Percentiles rank a stretch among this genome's conserved stretches.
These are phyloP conservation scores for Dissophora globulifera DNA, from an alignment of 192 early-diverging fungal species.

Conservation along the genomic window DNA sequence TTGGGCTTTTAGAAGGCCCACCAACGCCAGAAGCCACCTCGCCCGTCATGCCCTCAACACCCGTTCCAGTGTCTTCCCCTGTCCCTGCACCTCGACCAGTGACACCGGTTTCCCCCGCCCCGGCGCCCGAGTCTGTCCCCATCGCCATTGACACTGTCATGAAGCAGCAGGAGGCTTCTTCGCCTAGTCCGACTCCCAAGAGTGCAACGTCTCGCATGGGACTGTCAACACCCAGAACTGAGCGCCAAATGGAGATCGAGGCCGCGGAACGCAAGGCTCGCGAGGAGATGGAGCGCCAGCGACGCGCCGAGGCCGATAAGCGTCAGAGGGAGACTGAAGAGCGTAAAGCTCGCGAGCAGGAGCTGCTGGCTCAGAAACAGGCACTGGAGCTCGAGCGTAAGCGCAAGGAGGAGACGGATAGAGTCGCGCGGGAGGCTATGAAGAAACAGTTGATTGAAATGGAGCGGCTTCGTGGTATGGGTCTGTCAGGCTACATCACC, in stretches of 20 bases:
- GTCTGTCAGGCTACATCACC: conserved; percentile 56
- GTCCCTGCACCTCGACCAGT: conserved; percentile 36
- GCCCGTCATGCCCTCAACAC: conserved; percentile 28
- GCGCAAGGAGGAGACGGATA: conserved; percentile 59
- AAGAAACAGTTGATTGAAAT: conserved; percentile 56
- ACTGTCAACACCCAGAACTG: conserved; percentile 43
- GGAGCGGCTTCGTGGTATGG: conserved; percentile 53
- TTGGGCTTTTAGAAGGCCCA: conserved; percentile 35
- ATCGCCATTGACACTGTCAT: conserved; percentile 17
- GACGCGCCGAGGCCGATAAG: conserved; percentile 45
- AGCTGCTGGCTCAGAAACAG: conserved; percentile 40
- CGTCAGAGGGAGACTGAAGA: conserved; percentile 44
- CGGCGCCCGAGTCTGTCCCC: conserved; percentile 9
- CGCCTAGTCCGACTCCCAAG: conserved; percentile 22
- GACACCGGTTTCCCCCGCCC: conserved; percentile 29
- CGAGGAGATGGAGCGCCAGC: conserved; percentile 53
- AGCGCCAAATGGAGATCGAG: conserved; percentile 48
- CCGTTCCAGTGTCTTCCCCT: conserved; percentile 10
- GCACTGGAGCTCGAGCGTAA: conserved; percentile 62
- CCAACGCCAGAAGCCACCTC: conserved; percentile 29
- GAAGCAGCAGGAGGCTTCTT: conserved; percentile 29
- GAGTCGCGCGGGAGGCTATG: conserved; percentile 51
- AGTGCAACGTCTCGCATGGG: conserved; percentile 40
- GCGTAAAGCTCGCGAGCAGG: conserved; percentile 42
- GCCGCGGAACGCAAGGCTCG: conserved; percentile 37